Evolutionary conservation across 352 stramenopile genomes (phyloP).

Genomic region (Halophytophthora polymorphica): DNA sequence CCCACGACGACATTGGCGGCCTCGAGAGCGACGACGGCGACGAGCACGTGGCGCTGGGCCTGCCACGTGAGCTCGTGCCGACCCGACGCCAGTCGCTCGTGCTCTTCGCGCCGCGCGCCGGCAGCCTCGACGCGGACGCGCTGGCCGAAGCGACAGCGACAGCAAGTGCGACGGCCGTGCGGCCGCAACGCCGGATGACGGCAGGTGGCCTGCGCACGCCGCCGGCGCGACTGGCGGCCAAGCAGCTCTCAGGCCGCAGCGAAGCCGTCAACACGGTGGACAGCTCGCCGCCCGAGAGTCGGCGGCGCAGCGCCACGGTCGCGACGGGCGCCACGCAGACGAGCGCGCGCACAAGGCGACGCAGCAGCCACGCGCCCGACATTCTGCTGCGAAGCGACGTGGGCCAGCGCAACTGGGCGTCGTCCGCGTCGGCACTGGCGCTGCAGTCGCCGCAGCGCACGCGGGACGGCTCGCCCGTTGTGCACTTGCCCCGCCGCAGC

Average conservation of each 20-base stretch:
- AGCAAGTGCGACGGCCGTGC: conserved; percentile 5
- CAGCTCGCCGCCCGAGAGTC: conserved; percentile 21
- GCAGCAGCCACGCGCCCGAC: conserved; percentile 26
- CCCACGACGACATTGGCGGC: conserved; percentile 40
- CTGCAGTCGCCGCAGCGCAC: conserved; percentile 32
- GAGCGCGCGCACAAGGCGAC: no score
- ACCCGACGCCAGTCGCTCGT: conserved; percentile 24
- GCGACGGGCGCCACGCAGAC: no score
- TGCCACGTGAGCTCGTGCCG: background rate
- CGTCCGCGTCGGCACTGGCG: conserved; percentile 40
- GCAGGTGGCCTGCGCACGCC: conserved; percentile 8
- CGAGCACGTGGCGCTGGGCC: conserved; percentile 12
- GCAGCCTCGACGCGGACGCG: conserved; percentile 18
- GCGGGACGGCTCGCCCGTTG: conserved; percentile 19
- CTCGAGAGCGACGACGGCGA: conserved; percentile 20
- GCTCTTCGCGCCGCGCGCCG: conserved; percentile 16
- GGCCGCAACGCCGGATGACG: conserved; percentile 18
- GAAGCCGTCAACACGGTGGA: conserved; percentile 27
- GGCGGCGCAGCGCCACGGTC: conserved; percentile 22
- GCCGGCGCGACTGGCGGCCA: conserved; percentile 14
- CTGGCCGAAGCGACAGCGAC: no score
- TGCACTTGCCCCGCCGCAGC: conserved; percentile 14
- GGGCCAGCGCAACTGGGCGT: conserved; percentile 37
- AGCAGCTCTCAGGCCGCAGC: conserved; percentile 20
- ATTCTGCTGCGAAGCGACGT: conserved; percentile 48